Percentiles rank a stretch among this genome's conserved stretches.
Conservation (phyloP, 257 asterid genomes). For the Solanum ahanhuiri region DNA sequence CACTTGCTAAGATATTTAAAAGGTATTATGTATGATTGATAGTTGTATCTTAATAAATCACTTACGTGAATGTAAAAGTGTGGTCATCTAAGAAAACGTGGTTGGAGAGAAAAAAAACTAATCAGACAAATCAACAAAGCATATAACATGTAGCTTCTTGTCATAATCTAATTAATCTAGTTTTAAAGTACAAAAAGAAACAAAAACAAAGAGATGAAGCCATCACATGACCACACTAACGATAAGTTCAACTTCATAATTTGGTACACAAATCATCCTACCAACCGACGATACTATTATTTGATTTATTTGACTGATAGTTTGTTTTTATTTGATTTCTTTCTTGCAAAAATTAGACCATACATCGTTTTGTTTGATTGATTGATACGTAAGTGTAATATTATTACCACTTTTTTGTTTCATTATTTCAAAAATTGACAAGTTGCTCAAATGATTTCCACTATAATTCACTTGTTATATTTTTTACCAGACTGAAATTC, state of each 20-base stretch:
- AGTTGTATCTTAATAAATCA: no score
- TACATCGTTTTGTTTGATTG: not conserved
- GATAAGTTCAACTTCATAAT: not conserved
- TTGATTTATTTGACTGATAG: not conserved
- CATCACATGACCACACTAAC: not conserved
- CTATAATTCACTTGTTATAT: not conserved
- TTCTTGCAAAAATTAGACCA: not conserved
- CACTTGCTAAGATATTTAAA: not conserved
- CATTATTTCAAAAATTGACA: not conserved
- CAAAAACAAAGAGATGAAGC: not conserved
- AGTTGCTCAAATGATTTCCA: not conserved
- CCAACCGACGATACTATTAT: not conserved
- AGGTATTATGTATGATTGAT: not conserved
- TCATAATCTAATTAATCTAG: not conserved
- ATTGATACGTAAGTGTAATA: not conserved
- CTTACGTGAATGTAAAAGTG: no score
- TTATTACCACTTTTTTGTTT: not conserved
- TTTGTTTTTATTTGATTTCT: not conserved
- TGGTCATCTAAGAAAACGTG: not conserved
- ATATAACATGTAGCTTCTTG: not conserved
- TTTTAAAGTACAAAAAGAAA: not conserved
- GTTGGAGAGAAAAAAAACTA: not conserved
- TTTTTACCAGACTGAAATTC: not conserved
- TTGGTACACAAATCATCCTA: not conserved
- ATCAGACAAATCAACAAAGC: not conserved